phyloP scores from a whole-genome alignment of 805 yeast genomes.

The Brettanomyces bruxellensis region DNA sequence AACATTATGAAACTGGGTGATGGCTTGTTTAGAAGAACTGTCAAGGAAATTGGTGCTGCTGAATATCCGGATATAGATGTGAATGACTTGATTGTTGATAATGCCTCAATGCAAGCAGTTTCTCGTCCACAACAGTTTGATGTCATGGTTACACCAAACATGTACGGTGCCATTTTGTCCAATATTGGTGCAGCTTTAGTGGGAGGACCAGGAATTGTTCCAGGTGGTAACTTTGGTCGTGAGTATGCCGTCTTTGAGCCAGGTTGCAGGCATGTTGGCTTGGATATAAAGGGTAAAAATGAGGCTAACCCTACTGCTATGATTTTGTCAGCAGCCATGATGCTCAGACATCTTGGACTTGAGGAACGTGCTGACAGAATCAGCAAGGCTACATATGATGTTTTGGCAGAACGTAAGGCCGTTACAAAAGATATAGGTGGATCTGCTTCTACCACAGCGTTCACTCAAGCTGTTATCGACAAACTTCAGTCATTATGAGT shows the following conservation, averaged over 20 bases:
- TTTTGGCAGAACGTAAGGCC: slow-evolving; percentile 77
- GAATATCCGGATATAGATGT: slow-evolving; percentile 79
- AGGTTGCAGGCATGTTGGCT: slow-evolving; percentile 98
- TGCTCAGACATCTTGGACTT: slow-evolving; percentile 93
- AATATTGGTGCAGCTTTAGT: slow-evolving; percentile 96
- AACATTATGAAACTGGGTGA: slow-evolving; percentile 98
- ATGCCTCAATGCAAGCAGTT: slow-evolving; percentile 99
- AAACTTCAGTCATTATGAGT: slow-evolving; percentile 38
- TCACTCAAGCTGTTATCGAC: slow-evolving; percentile 81
- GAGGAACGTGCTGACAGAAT: slow-evolving; percentile 78
- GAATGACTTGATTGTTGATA: slow-evolving; percentile 94
- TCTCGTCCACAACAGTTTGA: slow-evolving; percentile 97
- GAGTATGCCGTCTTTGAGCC: slow-evolving; percentile 98
- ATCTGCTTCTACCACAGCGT: slow-evolving; percentile 78
- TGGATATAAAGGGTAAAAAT: slow-evolving; percentile 90
- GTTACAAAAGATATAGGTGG: slow-evolving; percentile 94
- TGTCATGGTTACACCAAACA: slow-evolving; percentile 94
- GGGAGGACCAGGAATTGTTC: slow-evolving; percentile 98
- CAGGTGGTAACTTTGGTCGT: slow-evolving; percentile 97
- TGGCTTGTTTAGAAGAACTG: slow-evolving; percentile 93
- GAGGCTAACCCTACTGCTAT: slow-evolving; percentile 97
- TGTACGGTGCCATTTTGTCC: slow-evolving; percentile 94
- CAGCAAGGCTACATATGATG: slow-evolving; percentile 81
- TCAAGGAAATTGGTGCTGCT: slow-evolving; percentile 74
- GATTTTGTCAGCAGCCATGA: slow-evolving; percentile 83